Evolutionary conservation across 176 grass and related monocot species (phyloP), one percentile per base, ranked within the genome.

Genomic region (Oryza punctata): DNA sequence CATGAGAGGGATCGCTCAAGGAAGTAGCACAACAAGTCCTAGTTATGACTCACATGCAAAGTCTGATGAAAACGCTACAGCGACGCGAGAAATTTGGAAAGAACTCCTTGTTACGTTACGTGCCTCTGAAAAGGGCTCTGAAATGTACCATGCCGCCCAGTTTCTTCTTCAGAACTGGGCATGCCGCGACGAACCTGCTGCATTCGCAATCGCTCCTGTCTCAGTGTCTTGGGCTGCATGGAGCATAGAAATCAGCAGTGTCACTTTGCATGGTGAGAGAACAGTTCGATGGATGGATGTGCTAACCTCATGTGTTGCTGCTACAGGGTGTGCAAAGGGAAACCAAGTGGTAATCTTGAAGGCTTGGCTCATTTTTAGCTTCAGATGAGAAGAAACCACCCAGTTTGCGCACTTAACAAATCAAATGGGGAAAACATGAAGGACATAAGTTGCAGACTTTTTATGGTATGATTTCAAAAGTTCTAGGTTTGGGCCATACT

Each of bases 301-400:
- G 70, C 70, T 69, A 45, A 75, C 70, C 85, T 86, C 70, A 28
- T 45, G 43, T 74, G 49, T 73, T 67, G 69, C 44, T 13, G 59
- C 28, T 75, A 73, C 30, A 81, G 12, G 60, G 32, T 81, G 32
- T 81, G 78, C 61, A 75, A 67, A 81, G 43, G 4, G 85, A 75
- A 67, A 86, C 77, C 77, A 81, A 30, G 33, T 81, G 70, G 78
- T 68, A 87, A 69, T 78, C 70, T 44, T 81, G 30, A 16, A 75
- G 78, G 18, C 33, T 23, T 13, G 69, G 61, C 63, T 81, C 70
- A 38, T 80, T 60, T 72, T 87, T 69, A 23, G 78, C 46, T 69
- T 81, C 33, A 10, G 57, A 41, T 23, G 85, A 81, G 24, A 86
- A 86, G 15, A 67, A 86, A 15, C 12, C 74, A 43, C 77, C 70